These are phyloP conservation scores for Botryotinia calthae DNA, from an alignment of 2,329 filamentous ascomycete species.

Conservation along the genomic window DNA sequence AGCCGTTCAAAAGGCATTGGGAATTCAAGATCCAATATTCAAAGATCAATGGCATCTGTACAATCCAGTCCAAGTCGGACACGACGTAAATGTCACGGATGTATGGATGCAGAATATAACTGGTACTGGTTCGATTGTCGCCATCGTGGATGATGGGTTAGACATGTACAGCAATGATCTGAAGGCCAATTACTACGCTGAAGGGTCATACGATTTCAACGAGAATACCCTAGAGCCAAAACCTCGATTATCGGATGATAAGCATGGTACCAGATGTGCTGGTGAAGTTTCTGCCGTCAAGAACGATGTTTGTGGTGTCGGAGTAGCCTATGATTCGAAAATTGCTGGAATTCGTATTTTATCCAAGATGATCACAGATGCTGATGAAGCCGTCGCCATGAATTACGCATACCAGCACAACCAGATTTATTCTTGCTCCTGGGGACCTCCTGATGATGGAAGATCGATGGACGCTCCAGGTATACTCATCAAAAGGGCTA, in stretches of 20 bases:
- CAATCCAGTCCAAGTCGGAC: constrained; percentile 75
- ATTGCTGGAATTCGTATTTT: constrained; percentile 91
- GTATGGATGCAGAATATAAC: constrained; percentile 91
- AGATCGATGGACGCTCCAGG: constrained; percentile 91
- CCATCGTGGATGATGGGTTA: constrained; percentile 92
- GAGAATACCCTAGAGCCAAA: constrained; percentile 75
- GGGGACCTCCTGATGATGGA: constrained; percentile 94
- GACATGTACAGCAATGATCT: constrained; percentile 95
- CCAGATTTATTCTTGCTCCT: constrained; percentile 97
- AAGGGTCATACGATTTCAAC: constrained; percentile 95
- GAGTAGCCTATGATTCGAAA: constrained; percentile 88
- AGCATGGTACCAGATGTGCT: constrained; percentile 89
- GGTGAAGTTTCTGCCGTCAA: constrained; percentile 90
- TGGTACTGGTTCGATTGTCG: constrained; percentile 82
- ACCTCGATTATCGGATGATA: constrained; percentile 80
- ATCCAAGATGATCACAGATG: constrained; percentile 84
- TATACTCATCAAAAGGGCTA: constrained; percentile 81
- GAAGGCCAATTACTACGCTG: constrained; percentile 88
- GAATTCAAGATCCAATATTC: constrained; percentile 88
- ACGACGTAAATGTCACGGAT: constrained; percentile 95
- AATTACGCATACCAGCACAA: constrained; percentile 91
- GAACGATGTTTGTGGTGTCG: constrained; percentile 93
- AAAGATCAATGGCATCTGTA: constrained; percentile 92
- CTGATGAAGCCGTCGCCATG: constrained; percentile 87
- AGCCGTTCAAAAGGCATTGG: constrained; percentile 61